These are phyloP conservation scores for Pseudocercospora ulei DNA, from an alignment of 2,329 filamentous ascomycete genomes.

Conservation along the genomic window DNA sequence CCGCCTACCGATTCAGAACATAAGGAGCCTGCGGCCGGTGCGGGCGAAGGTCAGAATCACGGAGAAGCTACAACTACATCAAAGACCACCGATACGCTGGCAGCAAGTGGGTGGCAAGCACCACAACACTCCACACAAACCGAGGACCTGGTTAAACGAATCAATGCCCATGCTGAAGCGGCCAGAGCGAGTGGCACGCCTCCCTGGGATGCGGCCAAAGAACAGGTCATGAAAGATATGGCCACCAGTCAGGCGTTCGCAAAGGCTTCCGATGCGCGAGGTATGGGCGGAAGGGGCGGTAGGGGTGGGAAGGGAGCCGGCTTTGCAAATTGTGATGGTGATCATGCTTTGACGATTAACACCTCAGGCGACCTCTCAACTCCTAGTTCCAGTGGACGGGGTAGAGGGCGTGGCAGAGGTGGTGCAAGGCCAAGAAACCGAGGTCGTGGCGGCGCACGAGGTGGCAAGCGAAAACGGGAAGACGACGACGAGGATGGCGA, in stretches of 20 bases:
- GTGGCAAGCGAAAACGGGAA: constrained; percentile 33
- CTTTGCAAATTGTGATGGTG: constrained; percentile 3
- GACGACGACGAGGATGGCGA: constrained; percentile 32
- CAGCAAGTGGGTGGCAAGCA: constrained; percentile 6
- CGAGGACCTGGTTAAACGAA: constrained; percentile 37
- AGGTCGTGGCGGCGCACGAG: constrained; percentile 35
- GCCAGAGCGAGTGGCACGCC: constrained; percentile 31
- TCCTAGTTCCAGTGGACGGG: constrained; percentile 20
- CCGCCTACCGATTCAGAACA: constrained; percentile 17
- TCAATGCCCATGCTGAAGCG: constrained; percentile 33
- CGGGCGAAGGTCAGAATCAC: background rate
- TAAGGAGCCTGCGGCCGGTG: constrained; percentile 12
- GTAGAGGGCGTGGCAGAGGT: constrained; percentile 28
- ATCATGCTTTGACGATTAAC: background rate
- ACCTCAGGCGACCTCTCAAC: constrained; percentile 5
- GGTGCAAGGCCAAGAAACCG: constrained; percentile 31
- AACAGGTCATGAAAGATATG: constrained; percentile 41
- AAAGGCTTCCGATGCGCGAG: background rate
- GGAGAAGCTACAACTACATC: background rate
- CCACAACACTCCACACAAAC: constrained; percentile 30
- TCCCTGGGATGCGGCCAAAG: constrained; percentile 41
- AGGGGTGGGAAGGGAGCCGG: constrained; percentile 15
- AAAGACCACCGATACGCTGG: background rate
- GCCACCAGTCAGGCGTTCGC: constrained; percentile 28
- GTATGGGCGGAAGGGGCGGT: constrained; percentile 26